Conservation (phyloP, 2,329 filamentous ascomycete genomes). For the Pseudogymnoascus sp. region DNA sequence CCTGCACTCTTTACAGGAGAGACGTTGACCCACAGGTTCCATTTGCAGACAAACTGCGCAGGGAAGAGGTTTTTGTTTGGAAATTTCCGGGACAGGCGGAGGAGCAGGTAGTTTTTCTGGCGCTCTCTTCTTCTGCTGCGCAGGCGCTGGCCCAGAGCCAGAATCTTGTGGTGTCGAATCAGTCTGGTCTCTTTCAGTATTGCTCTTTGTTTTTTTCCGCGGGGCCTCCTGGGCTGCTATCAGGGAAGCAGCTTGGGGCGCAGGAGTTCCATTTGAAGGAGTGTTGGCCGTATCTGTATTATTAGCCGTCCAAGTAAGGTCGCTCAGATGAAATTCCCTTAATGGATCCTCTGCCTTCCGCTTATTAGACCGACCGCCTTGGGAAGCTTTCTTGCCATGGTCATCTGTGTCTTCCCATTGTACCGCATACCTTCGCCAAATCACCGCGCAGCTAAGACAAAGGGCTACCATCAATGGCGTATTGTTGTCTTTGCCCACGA, state of each 20-base stretch:
- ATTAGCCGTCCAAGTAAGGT: constrained; percentile 45
- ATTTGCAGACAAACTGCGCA: constrained; percentile 77
- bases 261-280: constrained; percentile 20
- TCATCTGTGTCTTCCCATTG: constrained; percentile 95
- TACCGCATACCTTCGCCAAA: constrained; percentile 94
- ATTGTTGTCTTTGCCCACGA: constrained; percentile 64
- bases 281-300: constrained; percentile 15
- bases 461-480: constrained; percentile 71
- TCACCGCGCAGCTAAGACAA: constrained; percentile 80
- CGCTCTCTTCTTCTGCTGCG: constrained; percentile 42
- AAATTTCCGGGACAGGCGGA: background rate
- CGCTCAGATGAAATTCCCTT: constrained; percentile 45
- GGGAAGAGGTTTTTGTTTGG: constrained; percentile 39
- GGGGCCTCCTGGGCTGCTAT: constrained; percentile 44
- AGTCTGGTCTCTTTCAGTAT: constrained; percentile 41
- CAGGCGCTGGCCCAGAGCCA: constrained; percentile 19
- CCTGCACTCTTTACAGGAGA: constrained; percentile 81
- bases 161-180: constrained; percentile 42
- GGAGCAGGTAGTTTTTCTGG: constrained; percentile 43
- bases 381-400: constrained; percentile 76
- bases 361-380: constrained; percentile 78
- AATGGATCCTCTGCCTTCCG: constrained; percentile 88
- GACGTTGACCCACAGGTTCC: constrained; percentile 61
- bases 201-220: constrained; percentile 56
- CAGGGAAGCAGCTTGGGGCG: constrained; percentile 21